These are phyloP conservation scores for Flagelloscypha sp. DNA, from an alignment of 768 basidiomycete species.

Conservation along the genomic window DNA sequence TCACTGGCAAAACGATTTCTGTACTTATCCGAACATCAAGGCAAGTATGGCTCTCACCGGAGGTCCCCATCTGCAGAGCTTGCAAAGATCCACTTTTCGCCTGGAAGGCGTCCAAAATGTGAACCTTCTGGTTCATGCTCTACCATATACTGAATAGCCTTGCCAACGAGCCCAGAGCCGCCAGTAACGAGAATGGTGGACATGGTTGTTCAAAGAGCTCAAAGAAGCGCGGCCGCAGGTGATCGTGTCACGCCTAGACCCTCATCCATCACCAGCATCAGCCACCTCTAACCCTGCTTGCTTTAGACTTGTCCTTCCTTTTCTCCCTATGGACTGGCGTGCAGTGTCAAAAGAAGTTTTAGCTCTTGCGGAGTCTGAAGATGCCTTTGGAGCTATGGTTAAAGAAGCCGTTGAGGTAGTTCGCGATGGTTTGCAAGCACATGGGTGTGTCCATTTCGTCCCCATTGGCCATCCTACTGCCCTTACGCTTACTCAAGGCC, in stretches of 20 bases:
- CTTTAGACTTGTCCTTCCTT: neutral
- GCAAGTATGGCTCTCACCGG: slow-evolving; percentile 35
- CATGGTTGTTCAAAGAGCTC: slow-evolving; percentile 16
- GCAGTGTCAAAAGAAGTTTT: slow-evolving; percentile 54
- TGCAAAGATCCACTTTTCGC: slow-evolving; percentile 84
- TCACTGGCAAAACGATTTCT: slow-evolving; percentile 38
- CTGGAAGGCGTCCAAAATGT: slow-evolving; percentile 64
- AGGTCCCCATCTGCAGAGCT: slow-evolving; percentile 77
- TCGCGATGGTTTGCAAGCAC: slow-evolving; percentile 62
- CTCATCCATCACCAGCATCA: neutral
- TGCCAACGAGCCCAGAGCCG: slow-evolving; percentile 82
- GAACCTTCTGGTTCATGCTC: slow-evolving; percentile 72
- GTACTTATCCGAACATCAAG: slow-evolving; percentile 3
- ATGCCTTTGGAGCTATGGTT: slow-evolving; percentile 52
- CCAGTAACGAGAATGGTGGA: slow-evolving; percentile 67
- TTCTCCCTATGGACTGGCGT: slow-evolving; percentile 37
- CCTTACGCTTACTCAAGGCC: slow-evolving; percentile 34
- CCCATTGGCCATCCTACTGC: neutral
- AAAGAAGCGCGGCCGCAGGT: too few species aligned
- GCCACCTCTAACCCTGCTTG: neutral
- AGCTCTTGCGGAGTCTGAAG: slow-evolving; percentile 43
- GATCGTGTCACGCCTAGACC: neutral
- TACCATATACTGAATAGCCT: slow-evolving; percentile 71
- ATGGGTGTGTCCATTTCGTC: slow-evolving; percentile 58
- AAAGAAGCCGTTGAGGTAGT: slow-evolving; percentile 80